Evolutionary conservation across 116 monocot genomes (phyloP), one percentile per base, ranked within the genome.

Genomic region (Cymodocea nodosa): DNA sequence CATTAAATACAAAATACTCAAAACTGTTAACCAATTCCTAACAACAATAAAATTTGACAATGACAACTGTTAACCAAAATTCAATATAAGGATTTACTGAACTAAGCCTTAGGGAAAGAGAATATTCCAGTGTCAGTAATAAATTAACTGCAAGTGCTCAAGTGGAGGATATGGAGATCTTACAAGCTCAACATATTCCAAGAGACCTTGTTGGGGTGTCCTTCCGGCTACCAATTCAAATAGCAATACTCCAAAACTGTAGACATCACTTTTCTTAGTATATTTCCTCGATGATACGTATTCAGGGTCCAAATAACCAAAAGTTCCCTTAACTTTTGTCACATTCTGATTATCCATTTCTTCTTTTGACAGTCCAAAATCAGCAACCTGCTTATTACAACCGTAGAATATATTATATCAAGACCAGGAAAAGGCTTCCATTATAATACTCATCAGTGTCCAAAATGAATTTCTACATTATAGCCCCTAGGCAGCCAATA

Each of bases 181-280:
- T 81, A 95, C 95, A 67, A 95, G 95, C 16, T 95, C 90, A 68
- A 95, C 81, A 73, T 90, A 90, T 68, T 95, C 95, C 79, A 90
- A 85, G 23, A 95, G 87, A 61, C 90, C 95, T 58, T 95, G 95
- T 70, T 87, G 90, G 25, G 90, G 85, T 44, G 81, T 90, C 51
- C 95, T 78, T 39, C 81, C 87, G 40, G 95, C 69, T 67, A 95
- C 87, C 83, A 95, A 61, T 73, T 95, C 95, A 70, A 95, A 90
- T 53, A 90, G 73, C 72, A 95, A 72, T 35, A 95, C 87, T 40
- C 95, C 95, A 70, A 77, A 95, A 75, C 95, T 90, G 62, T 95
- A 95, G 9, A 95, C 87, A 66, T 95, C 95, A 75, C 90, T 95
- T 73, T 95, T 90, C 74, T 90, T 90, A 4, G 87, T 95, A 73